Evolutionary conservation across 768 basidiomycete genomes (phyloP).

Genomic region (Podaxis sp.): DNA sequence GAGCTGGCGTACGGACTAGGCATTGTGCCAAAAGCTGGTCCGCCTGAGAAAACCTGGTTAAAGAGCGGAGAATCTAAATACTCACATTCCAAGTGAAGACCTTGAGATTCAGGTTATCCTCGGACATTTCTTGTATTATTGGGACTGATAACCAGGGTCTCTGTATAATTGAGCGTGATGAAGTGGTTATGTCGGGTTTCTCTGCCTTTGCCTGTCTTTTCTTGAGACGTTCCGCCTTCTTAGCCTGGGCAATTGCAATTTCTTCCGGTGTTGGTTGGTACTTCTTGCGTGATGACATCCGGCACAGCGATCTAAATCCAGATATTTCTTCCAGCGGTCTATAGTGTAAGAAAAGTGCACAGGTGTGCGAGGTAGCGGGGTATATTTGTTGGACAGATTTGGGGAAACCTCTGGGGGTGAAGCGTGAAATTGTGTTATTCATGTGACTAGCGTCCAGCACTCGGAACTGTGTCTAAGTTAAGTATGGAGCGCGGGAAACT

Average conservation of each 20-base stretch:
- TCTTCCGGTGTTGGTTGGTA: conserved; percentile 3
- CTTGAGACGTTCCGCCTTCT: conserved; percentile 19
- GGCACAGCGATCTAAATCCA: background rate
- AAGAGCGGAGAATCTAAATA: conserved; percentile 22
- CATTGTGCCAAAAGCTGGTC: conserved; percentile 72
- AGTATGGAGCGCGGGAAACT: conserved; percentile 5
- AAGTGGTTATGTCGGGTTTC: background rate
- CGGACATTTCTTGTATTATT: conserved; percentile 19
- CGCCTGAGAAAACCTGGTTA: background rate
- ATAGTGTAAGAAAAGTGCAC: background rate
- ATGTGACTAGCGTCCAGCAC: background rate
- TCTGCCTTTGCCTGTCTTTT: conserved; percentile 22
- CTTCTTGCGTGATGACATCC: background rate
- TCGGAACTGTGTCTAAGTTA: background rate
- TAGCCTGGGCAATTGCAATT: conserved; percentile 26
- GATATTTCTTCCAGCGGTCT: background rate
- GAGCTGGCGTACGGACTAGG: conserved; percentile 64
- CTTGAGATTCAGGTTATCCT: conserved; percentile 37
- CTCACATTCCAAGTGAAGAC: conserved; percentile 85
- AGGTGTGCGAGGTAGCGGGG: background rate
- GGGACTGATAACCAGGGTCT: conserved; percentile 40
- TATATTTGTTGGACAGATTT: background rate
- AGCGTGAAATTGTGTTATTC: background rate
- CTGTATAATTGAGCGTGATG: conserved; percentile 21
- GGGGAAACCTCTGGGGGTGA: background rate